Evolutionary conservation across 1,284 basidiomycete species (phyloP), one percentile per base, ranked within the genome.

Genomic region (Coniferiporia sulphurascens): DNA sequence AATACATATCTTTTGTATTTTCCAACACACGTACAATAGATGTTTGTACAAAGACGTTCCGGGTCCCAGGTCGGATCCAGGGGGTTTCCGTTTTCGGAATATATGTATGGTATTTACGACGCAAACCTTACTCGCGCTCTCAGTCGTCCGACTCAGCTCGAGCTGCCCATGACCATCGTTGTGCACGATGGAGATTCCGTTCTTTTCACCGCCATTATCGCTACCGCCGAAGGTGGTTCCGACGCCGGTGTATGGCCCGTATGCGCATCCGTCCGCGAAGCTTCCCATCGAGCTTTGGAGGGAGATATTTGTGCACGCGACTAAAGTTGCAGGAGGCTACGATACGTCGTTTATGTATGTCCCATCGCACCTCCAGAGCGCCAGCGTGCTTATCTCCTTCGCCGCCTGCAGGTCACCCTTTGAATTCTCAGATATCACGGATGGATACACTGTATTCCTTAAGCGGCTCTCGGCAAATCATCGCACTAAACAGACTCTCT

Each of bases 271-370:
- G n/a, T 60, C 36, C 19, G 53, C 45, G 27, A 56, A 54, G n/a
- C 32, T 61, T 13, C 59, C 59, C 10, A 52, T 27, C 22, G 59
- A 61, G 50, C 43, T 61, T 10, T 57, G 54, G 59, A 48, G 48
- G 34, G 48, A 61, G 21, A 57, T 61, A 27, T 61, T 61, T n/a
- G n/a, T 55, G 12, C 45, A 56, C 35, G 59, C 59, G 43, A 61
- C 59, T 13, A 27, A 38, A 15, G 59, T 61, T 41, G n/a, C 43
- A 27, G 55, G 59, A 13, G 59, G 59, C n/a, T 61, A 52, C 21
- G 59, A 61, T 44, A 61, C 49, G 12, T 44, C 55, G 12, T 57
- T 52, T 38, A 48, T 17, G 55, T 61, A 53, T 32, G 45, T 59
- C 13, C 22, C 22, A 50, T 27, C 27, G 27, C 27, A 13, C n/a